Base-by-base conservation (phyloP, 2,329 filamentous ascomycete genomes). In the Cladosporium colombiae region DNA sequence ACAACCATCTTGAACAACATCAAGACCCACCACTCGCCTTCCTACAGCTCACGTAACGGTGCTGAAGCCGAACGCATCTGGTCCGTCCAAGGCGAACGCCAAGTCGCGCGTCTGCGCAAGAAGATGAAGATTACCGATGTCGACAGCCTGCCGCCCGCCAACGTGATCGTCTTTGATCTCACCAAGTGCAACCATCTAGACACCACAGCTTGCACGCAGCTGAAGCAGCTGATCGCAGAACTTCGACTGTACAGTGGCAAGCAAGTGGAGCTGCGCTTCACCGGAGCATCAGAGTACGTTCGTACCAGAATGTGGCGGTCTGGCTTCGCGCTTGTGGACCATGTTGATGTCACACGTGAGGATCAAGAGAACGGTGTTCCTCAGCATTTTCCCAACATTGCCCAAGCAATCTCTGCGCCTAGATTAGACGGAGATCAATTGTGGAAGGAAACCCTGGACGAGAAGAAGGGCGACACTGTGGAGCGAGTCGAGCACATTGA, bases 91-190 rank as follows among this genome's bases (percentile, higher is more conserved):
- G 81, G 79, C 1, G 80, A 82, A 70, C 81, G 82, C 35, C 80
- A 82, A 13, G 78, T 86, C 0, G 74, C 74, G 0, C 78, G 79
- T 21, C 78, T 87, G 0, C 81, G 85, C 2, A 78, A 75, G 29
- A 75, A 75, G 66, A 74, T 74, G 64, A 72, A 73, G 7, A 78
- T 81, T 65, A 64, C 71, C 0, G 76, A 78, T 46, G 74, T 69
- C 1, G 67, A 66, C 58, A 64, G 65, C 27, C 59, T 74, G 18
- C 76, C 79, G 0, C 79, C 78, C 0, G 80, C 87, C 21, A 76
- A 77, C 0, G 74, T 83, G 2, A 78, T 87, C 0, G 77, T 87
- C 0, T 75, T 87, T 0, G 85, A 87, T 68, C 82, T 87, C 62
- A 74, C 74, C 1, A 80, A 81, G 63, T 82, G 85, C 21, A 82